phyloP scores from a whole-genome alignment of 2,329 filamentous ascomycete species.

The Aspergillus arachidicola region DNA sequence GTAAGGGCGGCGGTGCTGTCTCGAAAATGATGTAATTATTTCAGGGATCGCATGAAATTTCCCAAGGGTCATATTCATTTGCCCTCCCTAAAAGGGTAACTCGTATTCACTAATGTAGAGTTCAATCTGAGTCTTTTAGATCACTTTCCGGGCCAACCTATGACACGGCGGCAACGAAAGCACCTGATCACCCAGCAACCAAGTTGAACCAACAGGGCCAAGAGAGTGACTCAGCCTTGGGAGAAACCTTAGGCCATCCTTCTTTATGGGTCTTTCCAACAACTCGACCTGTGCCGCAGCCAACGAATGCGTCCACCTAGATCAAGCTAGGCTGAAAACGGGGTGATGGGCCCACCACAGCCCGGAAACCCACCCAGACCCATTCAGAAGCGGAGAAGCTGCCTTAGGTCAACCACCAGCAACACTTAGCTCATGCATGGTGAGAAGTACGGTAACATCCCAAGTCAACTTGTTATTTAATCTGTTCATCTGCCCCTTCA shows the following conservation, averaged over 20 bases:
- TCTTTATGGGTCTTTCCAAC: neutral
- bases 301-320: neutral
- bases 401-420: neutral
- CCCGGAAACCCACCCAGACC: neutral
- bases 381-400: neutral
- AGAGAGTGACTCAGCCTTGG: constrained; percentile 16
- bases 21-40: neutral
- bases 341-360: neutral
- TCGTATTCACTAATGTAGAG: neutral
- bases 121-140: neutral
- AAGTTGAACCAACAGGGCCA: neutral
- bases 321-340: neutral
- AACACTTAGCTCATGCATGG: neutral
- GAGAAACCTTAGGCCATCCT: constrained; percentile 2
- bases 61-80: neutral
- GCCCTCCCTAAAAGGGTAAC: neutral
- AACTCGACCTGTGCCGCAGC: neutral
- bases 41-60: neutral
- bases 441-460: neutral
- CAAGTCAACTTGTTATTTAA: neutral
- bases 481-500: neutral
- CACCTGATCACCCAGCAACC: neutral
- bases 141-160: neutral
- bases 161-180: neutral
- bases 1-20: neutral